phyloP scores from a whole-genome alignment of 805 yeast genomes.

The Wickerhamiella bombiphila region DNA sequence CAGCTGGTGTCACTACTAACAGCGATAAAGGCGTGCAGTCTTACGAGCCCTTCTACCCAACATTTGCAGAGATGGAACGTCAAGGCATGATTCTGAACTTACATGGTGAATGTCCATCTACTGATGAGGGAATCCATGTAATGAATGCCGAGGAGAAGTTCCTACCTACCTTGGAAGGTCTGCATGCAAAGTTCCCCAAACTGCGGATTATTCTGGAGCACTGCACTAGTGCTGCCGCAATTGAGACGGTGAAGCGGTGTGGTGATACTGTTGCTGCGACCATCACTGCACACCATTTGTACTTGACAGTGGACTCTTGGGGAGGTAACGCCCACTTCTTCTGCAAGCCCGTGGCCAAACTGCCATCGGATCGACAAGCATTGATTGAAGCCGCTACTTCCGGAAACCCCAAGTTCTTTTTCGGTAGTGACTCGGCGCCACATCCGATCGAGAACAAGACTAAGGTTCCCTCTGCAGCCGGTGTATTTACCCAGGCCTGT shows the following conservation, averaged over 20 bases:
- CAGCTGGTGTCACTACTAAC: constrained; percentile 99
- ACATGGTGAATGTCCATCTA: constrained; percentile 90
- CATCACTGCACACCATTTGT: constrained; percentile 90
- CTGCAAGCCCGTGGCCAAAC: constrained; percentile 96
- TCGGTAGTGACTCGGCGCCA: constrained; percentile 97
- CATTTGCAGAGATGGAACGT: constrained; percentile 77
- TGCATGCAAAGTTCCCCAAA: constrained; percentile 72
- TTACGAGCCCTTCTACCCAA: constrained; percentile 74
- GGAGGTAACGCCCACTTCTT: constrained; percentile 91
- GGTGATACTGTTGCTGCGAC: constrained; percentile 77
- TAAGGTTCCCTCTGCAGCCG: constrained; percentile 80
- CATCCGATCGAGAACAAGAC: constrained; percentile 75
- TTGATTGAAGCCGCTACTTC: constrained; percentile 77
- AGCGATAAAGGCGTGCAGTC: constrained; percentile 84
- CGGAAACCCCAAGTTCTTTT: constrained; percentile 84
- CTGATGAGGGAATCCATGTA: constrained; percentile 57
- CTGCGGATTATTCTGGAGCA: constrained; percentile 83
- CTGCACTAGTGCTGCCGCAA: constrained; percentile 83
- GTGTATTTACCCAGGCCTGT: constrained; percentile 81
- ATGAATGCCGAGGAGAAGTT: constrained; percentile 89
- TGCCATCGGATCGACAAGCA: constrained; percentile 72
- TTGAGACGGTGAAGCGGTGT: constrained; percentile 57
- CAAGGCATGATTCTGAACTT: constrained; percentile 66
- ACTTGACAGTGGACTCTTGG: constrained; percentile 83
- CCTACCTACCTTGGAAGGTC: constrained; percentile 69